These are phyloP conservation scores for Petrea volubilis DNA, from an alignment of 257 asterid genomes.

Conservation along the genomic window DNA sequence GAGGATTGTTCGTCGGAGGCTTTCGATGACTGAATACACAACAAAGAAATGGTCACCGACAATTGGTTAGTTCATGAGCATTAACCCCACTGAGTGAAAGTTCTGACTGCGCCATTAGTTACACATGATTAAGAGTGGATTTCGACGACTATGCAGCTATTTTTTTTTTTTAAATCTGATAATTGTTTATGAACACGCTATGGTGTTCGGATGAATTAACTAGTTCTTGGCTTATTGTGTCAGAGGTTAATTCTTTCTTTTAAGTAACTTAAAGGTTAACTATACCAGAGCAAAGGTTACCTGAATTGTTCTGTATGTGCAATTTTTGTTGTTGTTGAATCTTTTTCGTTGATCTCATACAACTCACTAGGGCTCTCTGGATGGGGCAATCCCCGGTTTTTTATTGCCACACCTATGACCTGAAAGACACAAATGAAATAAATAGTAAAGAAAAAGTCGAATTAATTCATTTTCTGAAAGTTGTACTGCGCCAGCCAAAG, in stretches of 20 bases:
- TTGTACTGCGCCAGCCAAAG: not conserved
- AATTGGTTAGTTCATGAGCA: no score
- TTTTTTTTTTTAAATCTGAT: no score
- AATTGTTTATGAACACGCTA: no score
- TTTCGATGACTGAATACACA: no score
- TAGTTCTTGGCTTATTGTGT: no score
- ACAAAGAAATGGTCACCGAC: no score
- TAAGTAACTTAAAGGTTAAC: not conserved
- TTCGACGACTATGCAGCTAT: not conserved
- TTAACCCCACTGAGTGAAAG: no score
- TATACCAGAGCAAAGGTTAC: conserved; percentile 32
- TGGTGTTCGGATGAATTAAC: no score
- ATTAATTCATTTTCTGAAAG: not conserved
- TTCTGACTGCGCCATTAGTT: no score
- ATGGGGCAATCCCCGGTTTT: conserved; percentile 45
- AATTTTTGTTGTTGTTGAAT: conserved; percentile 39
- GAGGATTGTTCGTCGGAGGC: no score
- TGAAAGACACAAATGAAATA: conserved; percentile 16
- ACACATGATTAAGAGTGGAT: no score
- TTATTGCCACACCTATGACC: conserved; percentile 72
- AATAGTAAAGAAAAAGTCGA: not conserved
- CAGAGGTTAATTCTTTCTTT: not conserved
- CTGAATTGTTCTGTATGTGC: conserved; percentile 73
- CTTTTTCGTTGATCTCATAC: conserved; percentile 66
- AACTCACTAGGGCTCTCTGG: conserved; percentile 54